Evolutionary conservation across 495 filamentous ascomycete species (phyloP).

Genomic region (Chaetomium tenue): DNA sequence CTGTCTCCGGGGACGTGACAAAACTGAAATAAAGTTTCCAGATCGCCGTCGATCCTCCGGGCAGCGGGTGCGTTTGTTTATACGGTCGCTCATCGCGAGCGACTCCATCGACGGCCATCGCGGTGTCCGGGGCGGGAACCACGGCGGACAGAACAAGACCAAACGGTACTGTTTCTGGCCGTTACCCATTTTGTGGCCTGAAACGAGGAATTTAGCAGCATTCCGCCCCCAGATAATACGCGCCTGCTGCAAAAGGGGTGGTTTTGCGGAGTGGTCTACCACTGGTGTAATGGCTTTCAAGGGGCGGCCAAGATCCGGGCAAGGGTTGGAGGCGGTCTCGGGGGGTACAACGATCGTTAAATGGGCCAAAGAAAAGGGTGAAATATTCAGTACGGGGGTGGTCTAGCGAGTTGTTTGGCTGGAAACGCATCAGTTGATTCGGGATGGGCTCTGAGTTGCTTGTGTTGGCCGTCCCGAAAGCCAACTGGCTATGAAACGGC

Average conservation of each 20-base stretch:
- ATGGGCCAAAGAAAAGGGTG: not conserved
- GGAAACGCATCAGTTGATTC: not conserved
- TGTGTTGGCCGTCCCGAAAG: not conserved
- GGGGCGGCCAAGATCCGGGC: constrained; percentile 7
- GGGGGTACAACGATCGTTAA: not conserved
- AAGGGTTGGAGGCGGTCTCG: not conserved
- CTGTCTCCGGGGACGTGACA: not conserved
- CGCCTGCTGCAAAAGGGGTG: not conserved
- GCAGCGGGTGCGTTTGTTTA: constrained; percentile 15
- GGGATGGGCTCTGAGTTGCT: not conserved
- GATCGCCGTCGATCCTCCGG: constrained; percentile 18
- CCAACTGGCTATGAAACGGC: constrained; percentile 13
- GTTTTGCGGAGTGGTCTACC: not conserved
- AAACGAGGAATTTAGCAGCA: not conserved
- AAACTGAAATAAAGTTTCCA: not conserved
- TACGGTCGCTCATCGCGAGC: constrained; percentile 11
- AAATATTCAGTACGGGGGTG: not conserved
- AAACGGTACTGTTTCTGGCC: constrained; percentile 15
- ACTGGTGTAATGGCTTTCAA: not conserved
- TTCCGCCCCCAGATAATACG: not conserved
- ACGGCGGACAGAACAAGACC: constrained; percentile 6
- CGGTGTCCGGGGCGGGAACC: constrained; percentile 2
- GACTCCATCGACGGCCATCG: not conserved
- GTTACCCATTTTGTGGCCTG: not conserved
- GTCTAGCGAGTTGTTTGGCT: not conserved